Conservation (phyloP, 1,284 basidiomycete genomes). For the Ceratobasidium sp. region DNA sequence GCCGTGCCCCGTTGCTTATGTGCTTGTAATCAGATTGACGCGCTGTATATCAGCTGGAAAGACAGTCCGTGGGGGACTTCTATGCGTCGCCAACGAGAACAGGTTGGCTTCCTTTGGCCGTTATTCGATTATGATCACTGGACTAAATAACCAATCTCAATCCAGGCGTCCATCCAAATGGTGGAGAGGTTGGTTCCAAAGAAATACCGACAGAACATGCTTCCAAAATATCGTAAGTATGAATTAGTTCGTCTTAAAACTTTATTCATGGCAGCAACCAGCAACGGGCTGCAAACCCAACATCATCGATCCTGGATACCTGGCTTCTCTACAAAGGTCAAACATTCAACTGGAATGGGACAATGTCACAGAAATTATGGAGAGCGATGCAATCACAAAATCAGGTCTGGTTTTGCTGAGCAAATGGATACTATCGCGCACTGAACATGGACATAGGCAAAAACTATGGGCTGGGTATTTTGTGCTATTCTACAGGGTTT, state of each 20-base stretch:
- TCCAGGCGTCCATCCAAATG: slow-evolving; percentile 6
- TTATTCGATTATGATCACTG: background rate
- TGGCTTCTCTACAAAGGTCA: slow-evolving; percentile 57
- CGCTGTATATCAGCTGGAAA: background rate
- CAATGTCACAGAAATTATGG: slow-evolving; percentile 54
- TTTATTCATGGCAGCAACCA: background rate
- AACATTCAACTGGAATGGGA: slow-evolving; percentile 62
- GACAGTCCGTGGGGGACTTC: background rate
- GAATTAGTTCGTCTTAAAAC: background rate
- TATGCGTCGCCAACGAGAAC: slow-evolving; percentile 26
- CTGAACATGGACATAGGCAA: slow-evolving; percentile 9
- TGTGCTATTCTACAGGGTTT: slow-evolving; percentile 40
- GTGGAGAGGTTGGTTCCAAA: slow-evolving; percentile 50
- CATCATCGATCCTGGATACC: slow-evolving; percentile 62
- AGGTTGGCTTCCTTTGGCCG: slow-evolving; percentile 47
- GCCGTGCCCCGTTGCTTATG: no score
- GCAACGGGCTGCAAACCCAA: slow-evolving; percentile 61
- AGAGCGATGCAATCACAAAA: slow-evolving; percentile 57
- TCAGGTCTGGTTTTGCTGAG: background rate
- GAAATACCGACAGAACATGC: slow-evolving; percentile 55
- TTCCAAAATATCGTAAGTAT: slow-evolving; percentile 58
- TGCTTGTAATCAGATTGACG: background rate
- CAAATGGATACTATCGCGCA: slow-evolving; percentile 19
- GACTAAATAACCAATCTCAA: background rate
- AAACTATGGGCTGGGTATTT: slow-evolving; percentile 36